Conservation (phyloP, 495 filamentous ascomycete species). For the Oidiodendron maius region DNA sequence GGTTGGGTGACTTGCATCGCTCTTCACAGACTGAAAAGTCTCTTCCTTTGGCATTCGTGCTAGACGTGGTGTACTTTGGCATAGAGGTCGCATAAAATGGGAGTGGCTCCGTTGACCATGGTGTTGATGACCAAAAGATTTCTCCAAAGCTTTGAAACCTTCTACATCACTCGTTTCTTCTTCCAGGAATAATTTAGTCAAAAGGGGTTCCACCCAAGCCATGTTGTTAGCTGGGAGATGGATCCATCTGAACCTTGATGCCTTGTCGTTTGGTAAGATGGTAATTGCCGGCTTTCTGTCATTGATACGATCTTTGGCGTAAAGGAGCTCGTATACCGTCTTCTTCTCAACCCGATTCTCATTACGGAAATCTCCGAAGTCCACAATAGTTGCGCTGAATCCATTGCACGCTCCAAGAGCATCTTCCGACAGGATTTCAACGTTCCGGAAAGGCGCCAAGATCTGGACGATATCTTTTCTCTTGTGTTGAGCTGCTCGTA, state of each 20-base stretch:
- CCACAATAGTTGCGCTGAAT: slow-evolving; percentile 63
- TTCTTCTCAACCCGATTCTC: slow-evolving; percentile 50
- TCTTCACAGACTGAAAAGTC: slow-evolving; percentile 4
- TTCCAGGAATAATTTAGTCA: slow-evolving; percentile 64
- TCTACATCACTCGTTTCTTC: slow-evolving; percentile 59
- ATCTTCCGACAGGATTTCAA: slow-evolving; percentile 43
- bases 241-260: slow-evolving; percentile 62
- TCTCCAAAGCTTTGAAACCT: slow-evolving; percentile 61
- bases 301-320: slow-evolving; percentile 52
- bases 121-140: slow-evolving; percentile 59
- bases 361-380: slow-evolving; percentile 63
- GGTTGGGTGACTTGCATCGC: slow-evolving; percentile 20
- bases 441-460: slow-evolving; percentile 49
- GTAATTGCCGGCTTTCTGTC: slow-evolving; percentile 43
- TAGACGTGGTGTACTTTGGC: slow-evolving; percentile 50
- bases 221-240: slow-evolving; percentile 62
- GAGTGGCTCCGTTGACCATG: slow-evolving; percentile 56
- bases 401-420: slow-evolving; percentile 51
- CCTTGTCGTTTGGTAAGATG: slow-evolving; percentile 47
- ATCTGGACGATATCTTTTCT: slow-evolving; percentile 50
- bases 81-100: slow-evolving; percentile 61
- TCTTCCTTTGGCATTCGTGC: slow-evolving; percentile 34
- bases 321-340: slow-evolving; percentile 54
- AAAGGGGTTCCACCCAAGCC: slow-evolving; percentile 51
- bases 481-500: slow-evolving; percentile 53